Conservation (phyloP, 495 filamentous ascomycete genomes). For the Penicillium canescens region DNA sequence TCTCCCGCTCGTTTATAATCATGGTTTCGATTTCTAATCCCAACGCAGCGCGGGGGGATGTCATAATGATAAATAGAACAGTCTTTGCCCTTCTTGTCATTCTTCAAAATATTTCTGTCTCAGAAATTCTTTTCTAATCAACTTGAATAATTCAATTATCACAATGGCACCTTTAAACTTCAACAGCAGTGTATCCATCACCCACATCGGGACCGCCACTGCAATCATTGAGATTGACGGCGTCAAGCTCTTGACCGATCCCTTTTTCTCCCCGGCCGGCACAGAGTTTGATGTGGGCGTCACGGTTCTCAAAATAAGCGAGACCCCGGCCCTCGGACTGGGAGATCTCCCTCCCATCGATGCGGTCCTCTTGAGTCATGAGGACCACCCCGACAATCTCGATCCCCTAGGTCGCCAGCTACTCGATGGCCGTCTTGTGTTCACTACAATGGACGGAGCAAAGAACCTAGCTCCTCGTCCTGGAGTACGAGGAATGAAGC, state of each 20-base stretch:
- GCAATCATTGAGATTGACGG: constrained; percentile 49
- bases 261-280: constrained; percentile 50
- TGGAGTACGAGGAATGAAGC: constrained; percentile 39
- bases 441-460: constrained; percentile 52
- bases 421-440: constrained; percentile 48
- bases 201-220: constrained; percentile 53
- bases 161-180: no score
- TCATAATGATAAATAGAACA: no score
- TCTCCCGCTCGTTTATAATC: no score
- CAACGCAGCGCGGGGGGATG: no score
- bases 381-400: constrained; percentile 57
- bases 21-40: no score
- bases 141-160: no score
- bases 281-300: constrained; percentile 35
- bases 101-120: no score
- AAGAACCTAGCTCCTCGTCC: constrained; percentile 43
- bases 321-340: constrained; percentile 36
- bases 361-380: constrained; percentile 53
- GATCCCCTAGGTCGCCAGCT: constrained; percentile 42
- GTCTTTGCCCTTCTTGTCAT: no score
- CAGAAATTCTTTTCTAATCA: no score
- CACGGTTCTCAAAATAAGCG: constrained; percentile 28
- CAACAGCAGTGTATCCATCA: constrained; percentile 11
- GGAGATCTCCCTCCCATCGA: constrained; percentile 49
- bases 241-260: constrained; percentile 53